Conservation (phyloP, 1,284 basidiomycete genomes). For the Exsudoporus floridanus region DNA sequence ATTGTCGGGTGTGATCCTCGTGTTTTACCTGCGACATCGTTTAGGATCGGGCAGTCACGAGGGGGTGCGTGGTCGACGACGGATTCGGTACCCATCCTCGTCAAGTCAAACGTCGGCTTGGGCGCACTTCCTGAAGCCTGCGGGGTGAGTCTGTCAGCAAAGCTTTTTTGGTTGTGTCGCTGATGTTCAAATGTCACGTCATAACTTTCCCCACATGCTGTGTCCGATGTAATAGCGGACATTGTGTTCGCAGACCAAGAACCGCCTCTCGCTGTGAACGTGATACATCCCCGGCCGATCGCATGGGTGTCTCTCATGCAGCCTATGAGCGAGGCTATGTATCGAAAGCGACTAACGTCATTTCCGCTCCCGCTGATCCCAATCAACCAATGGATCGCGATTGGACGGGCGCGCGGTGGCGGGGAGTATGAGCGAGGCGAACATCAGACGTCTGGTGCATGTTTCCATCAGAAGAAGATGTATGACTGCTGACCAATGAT, state of each 20-base stretch:
- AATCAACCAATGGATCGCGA: slow-evolving; percentile 26
- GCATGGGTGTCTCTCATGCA: slow-evolving; percentile 26
- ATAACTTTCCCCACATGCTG: slow-evolving; percentile 32
- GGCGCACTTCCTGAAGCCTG: slow-evolving; percentile 22
- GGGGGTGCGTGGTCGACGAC: slow-evolving; percentile 27
- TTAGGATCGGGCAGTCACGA: slow-evolving; percentile 27
- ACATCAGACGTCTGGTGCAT: slow-evolving; percentile 14
- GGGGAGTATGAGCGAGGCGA: slow-evolving; percentile 4
- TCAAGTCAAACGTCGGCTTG: slow-evolving; percentile 26
- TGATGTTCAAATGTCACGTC: slow-evolving; percentile 13
- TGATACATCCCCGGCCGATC: slow-evolving; percentile 31
- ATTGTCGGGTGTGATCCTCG: not conserved
- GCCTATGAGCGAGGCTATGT: slow-evolving; percentile 15
- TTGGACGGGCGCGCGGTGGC: slow-evolving; percentile 10
- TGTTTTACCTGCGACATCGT: slow-evolving; percentile 11
- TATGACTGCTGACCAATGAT: slow-evolving; percentile 11
- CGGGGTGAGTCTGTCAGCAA: slow-evolving; percentile 15
- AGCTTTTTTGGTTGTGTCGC: not conserved
- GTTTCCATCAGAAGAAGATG: slow-evolving; percentile 15
- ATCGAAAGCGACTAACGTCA: slow-evolving; percentile 9
- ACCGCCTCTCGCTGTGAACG: slow-evolving; percentile 21
- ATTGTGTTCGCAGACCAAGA: slow-evolving; percentile 21
- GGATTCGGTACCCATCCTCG: slow-evolving; percentile 26
- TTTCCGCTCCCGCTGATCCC: slow-evolving; percentile 22
- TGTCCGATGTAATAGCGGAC: slow-evolving; percentile 26